Base-by-base conservation (phyloP, 257 asterid species). In the Fraxinus anomala region DNA sequence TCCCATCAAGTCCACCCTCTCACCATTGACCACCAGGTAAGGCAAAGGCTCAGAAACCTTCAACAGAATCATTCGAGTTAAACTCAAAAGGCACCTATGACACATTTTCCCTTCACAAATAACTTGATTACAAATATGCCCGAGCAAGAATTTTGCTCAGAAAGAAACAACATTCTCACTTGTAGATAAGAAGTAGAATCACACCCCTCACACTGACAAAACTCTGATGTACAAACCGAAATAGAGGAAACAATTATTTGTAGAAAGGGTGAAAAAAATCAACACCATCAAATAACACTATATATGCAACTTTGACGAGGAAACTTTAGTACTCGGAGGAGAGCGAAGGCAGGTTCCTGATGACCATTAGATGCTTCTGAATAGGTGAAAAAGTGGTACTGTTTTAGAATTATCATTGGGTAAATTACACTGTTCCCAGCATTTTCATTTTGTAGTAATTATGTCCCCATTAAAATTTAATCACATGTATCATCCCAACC, bases 41-140 rank as follows among this genome's bases (percentile, higher is more conserved):
- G 89, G 86, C 86, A 81, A 81, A 90, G 89, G 94, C 93, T 87
- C 91, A 88, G 82, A 89, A 88, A 92, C 98, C 97, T 91, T 94
- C 97, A 94, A 94, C 87, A 92, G 90, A 92, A 92, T 88, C 92
- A 89, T 91, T 89, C 89, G 86, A 91, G 97, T 94, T 92, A 94
- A 94, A 88, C 92, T 80, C 88, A 75, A 3, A 23, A 23, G 79
- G 67, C 73, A 66, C 74, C 68, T 42, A 40, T 24, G 80, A 24
- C 80, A 68, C 47, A 63, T 37, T 40, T 33, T 67, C 47, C 67
- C 68, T 66, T 76, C 49, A 49, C 73, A 76, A 26, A 72, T 23
- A 72, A 44, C 63, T 42, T 14, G 21, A 42, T 72, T 11, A 44
- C 39, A 42, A 72, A 14, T 23, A 24, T 42, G 14, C 37, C 76